These are phyloP conservation scores for Albugo laibachii DNA, from an alignment of 352 stramenopile genomes.

Conservation along the genomic window DNA sequence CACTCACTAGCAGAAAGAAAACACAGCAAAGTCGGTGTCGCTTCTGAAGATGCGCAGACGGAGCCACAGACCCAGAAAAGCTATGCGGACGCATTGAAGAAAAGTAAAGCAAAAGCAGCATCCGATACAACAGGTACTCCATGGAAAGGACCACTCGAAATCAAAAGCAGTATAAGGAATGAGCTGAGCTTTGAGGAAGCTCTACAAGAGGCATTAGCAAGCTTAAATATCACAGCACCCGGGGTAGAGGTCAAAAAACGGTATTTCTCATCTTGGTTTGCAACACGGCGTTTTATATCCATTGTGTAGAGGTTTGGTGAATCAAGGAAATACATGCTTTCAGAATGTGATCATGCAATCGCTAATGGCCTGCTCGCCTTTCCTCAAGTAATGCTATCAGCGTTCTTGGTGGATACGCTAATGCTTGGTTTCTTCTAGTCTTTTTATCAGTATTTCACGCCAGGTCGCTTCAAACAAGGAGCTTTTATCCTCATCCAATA, in stretches of 20 bases:
- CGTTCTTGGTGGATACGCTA: background rate
- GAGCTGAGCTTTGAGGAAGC: conserved; percentile 35
- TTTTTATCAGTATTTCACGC: conserved; percentile 48
- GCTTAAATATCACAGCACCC: conserved; percentile 30
- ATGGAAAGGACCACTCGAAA: conserved; percentile 5
- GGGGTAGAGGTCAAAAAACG: conserved; percentile 71
- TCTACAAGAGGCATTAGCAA: conserved; percentile 32
- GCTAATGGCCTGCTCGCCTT: conserved; percentile 48
- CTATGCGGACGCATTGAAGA: background rate
- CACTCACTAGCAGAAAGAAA: conserved; percentile 5
- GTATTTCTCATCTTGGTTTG: conserved; percentile 8
- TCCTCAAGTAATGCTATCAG: conserved; percentile 38
- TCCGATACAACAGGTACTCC: conserved; percentile 17
- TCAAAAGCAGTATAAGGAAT: conserved; percentile 4
- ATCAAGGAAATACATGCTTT: conserved; percentile 79
- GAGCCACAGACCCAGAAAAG: conserved; percentile 1
- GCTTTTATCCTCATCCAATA: conserved; percentile 21
- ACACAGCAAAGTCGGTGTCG: conserved; percentile 5
- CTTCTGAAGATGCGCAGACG: conserved; percentile 1
- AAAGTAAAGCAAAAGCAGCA: conserved; percentile 38
- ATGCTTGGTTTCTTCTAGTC: conserved; percentile 10
- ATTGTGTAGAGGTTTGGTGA: conserved; percentile 36
- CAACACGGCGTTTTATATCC: background rate
- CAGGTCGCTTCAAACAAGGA: conserved; percentile 16
- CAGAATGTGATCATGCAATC: conserved; percentile 79